Evolutionary conservation across 2,329 filamentous ascomycete genomes (phyloP), one percentile per base, ranked within the genome.

Genomic region (Claviceps africana): DNA sequence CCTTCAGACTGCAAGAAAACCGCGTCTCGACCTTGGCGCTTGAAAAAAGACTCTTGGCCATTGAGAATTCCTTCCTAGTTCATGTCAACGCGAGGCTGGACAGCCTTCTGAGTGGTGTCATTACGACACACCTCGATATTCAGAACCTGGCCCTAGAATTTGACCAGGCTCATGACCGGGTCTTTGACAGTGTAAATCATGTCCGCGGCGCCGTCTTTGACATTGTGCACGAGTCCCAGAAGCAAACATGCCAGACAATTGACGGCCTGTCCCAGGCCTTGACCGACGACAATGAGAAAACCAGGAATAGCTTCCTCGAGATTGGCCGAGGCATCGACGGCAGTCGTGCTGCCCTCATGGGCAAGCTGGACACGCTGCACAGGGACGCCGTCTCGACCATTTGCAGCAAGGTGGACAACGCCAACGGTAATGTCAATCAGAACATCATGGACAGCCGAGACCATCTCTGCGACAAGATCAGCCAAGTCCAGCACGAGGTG

Each of bases 61-160:
- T 53, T 4, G 51, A 53, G 11, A 30, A 7, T 13, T 50, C 25
- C 15, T 42, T 46, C 15, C 40, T 42, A 17, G 17, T 10, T 4
- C 39, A 49, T 19, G 19, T 49, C 39, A 22, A 31, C 15, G 37
- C 44, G 11, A 28, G 46, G 22, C 37, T 52, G 33, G 51, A 52
- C 39, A 48, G 17, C 6, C 22, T 52, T 9, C 19, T 33, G 9
- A 6, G 46, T 11, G 13, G 19, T 4, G 30, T 48, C 7, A 19
- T 22, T 17, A 52, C 28, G 10, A 48, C 51, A 7, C 35, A 35
- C 10, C 35, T 52, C 35, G 51, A 52, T 21, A 52, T 52, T 21
- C 51, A 52, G 21, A 19, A 30, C 15, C 39, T 52, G 19, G 39
- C 44, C 7, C 45, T 48, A n/a, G 51, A 52, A 4, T 10, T 52